Evolutionary conservation across 2,329 filamentous ascomycete genomes (phyloP), one percentile per base, ranked within the genome.

Genomic region (Didymella pinodella): DNA sequence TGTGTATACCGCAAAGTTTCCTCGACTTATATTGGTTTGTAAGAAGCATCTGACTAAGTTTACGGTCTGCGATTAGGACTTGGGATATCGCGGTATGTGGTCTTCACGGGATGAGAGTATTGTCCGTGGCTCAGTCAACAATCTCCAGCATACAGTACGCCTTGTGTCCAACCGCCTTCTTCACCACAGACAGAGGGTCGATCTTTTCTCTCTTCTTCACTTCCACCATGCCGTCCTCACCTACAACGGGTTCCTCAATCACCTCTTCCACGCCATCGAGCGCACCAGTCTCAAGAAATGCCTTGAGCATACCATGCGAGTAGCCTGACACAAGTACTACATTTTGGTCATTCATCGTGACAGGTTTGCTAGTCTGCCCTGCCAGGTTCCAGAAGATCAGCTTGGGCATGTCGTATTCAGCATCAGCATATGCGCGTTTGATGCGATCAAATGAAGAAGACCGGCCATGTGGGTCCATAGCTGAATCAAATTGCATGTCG

Each of bases 291-390:
- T 85, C 83, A 44, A 87, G 64, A 61, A 87, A 86, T 8, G 83
- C 80, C 76, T 85, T 86, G 63, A 88, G 70, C 81, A 86, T 80
- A 1, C 77, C 84, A 75, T 86, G 85, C 2, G 82, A 84, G 71
- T 86, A 86, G 1, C 84, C 84, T 52, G 79, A 82, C n/a, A 86
- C 82, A 26, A 87, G 65, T 38, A 79, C 77, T 4, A 81, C 83
- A 25, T 82, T 81, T 36, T 70, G 58, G 49, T 83, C 75, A 0
- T 77, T 75, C n/a, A 75, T 77, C 1, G 72, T 79, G 4, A 83
- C 80, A 0, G 84, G 84, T 73, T 85, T 86, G 5, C 80, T 79
- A 0, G 79, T 80, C 16, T 16, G 18, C 7, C 41, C 43, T 2
- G 77, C 41, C 31, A 53, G 25, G 12, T 46, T 53, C 32, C 41